A percentile compares a stretch with the other conserved stretches of the same genome.
phyloP scores from a whole-genome alignment of 2,329 filamentous ascomycete species.

The Zymoseptoria tritici region DNA sequence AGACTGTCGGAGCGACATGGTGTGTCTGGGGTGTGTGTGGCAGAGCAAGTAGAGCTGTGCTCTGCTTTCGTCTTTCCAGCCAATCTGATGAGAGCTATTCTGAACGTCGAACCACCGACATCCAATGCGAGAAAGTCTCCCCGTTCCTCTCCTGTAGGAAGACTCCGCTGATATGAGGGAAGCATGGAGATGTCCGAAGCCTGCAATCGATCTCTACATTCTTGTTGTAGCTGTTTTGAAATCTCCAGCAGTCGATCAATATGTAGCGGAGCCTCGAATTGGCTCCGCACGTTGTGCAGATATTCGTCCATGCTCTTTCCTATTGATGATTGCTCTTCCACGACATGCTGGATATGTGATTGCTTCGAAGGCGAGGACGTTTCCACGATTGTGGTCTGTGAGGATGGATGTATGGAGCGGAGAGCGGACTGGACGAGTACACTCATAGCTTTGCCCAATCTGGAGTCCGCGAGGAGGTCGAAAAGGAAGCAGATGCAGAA shows the following conservation, averaged over 20 bases:
- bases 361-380: slow-evolving; percentile 15
- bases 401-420: slow-evolving; percentile 13
- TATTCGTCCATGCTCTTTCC: slow-evolving; percentile 44
- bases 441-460: slow-evolving; percentile 21
- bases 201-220: slow-evolving; percentile 49
- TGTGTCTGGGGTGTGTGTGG: slow-evolving; percentile 18
- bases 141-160: slow-evolving; percentile 52
- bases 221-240: slow-evolving; percentile 39
- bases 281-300: slow-evolving; percentile 35
- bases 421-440: slow-evolving; percentile 20
- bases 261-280: slow-evolving; percentile 39
- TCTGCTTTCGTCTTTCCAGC: slow-evolving; percentile 30
- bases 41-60: slow-evolving; percentile 21
- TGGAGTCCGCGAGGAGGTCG: slow-evolving; percentile 11
- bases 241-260: slow-evolving; percentile 36
- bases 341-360: slow-evolving; percentile 29
- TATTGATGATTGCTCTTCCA: slow-evolving; percentile 25
- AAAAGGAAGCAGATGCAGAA: slow-evolving; percentile 15
- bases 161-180: slow-evolving; percentile 55
- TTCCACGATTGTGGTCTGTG: not conserved
- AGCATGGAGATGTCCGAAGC: slow-evolving; percentile 56
- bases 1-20: slow-evolving; percentile 33
- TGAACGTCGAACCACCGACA: slow-evolving; percentile 60
- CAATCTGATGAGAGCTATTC: slow-evolving; percentile 54
- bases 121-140: slow-evolving; percentile 57